phyloP scores from a whole-genome alignment of 495 filamentous ascomycete species.

The Penicillium mononematosum region DNA sequence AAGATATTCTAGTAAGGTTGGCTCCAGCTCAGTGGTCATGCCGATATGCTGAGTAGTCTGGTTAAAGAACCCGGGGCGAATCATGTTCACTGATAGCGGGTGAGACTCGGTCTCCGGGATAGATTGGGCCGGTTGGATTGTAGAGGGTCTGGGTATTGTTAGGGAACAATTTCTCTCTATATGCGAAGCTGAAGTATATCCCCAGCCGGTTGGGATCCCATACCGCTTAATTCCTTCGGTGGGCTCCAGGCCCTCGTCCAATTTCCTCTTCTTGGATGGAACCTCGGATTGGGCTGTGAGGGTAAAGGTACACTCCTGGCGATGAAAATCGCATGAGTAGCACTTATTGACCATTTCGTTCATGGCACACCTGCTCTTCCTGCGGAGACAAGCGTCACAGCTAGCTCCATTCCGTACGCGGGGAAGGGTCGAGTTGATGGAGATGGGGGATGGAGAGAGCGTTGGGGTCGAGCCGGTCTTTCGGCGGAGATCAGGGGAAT shows the following conservation, averaged over 20 bases:
- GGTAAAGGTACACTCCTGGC: constrained; percentile 53
- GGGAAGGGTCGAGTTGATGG: constrained; percentile 29
- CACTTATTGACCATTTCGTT: constrained; percentile 57
- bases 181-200: neutral
- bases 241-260: constrained; percentile 37
- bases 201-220: constrained; percentile 1
- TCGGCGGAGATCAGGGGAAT: constrained; percentile 31
- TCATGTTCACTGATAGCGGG: constrained; percentile 28
- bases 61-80: constrained; percentile 42
- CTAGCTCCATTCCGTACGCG: constrained; percentile 50
- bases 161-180: constrained; percentile 1
- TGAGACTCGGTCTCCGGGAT: constrained; percentile 31
- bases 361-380: constrained; percentile 89
- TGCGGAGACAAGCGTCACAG: constrained; percentile 78
- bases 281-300: constrained; percentile 49
- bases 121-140: constrained; percentile 16
- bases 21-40: constrained; percentile 54
- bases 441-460: constrained; percentile 32
- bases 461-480: constrained; percentile 29
- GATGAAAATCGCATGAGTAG: constrained; percentile 54
- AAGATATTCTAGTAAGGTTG: constrained; percentile 47
- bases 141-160: constrained; percentile 25
- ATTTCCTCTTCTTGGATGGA: constrained; percentile 71
- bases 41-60: constrained; percentile 53
- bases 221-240: constrained; percentile 49